These are phyloP conservation scores for Dothidotthia symphoricarpi DNA, from an alignment of 2,329 filamentous ascomycete species.

Conservation along the genomic window DNA sequence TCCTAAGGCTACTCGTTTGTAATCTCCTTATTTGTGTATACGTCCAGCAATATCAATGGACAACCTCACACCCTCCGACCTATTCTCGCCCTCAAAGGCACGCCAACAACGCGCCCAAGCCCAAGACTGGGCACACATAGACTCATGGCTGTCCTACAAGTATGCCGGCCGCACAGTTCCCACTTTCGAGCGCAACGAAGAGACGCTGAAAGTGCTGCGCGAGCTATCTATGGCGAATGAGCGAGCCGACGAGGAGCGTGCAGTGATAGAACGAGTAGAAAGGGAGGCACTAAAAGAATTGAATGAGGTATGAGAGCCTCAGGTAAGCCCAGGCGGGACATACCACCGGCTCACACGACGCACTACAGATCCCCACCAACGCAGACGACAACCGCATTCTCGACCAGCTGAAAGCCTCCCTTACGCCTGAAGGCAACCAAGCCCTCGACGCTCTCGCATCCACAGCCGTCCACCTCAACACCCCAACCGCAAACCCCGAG, in stretches of 20 bases:
- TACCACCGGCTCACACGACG: constrained; percentile 7
- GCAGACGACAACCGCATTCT: constrained; percentile 27
- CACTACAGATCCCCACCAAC: constrained; percentile 17
- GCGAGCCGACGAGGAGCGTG: constrained; percentile 68
- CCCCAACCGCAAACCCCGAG: constrained; percentile 26
- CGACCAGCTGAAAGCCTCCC: constrained; percentile 20
- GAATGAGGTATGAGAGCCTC: constrained; percentile 30
- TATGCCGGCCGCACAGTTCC: constrained; percentile 68
- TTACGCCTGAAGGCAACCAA: constrained; percentile 30
- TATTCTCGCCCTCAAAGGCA: constrained; percentile 62
- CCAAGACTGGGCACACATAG: constrained; percentile 88
- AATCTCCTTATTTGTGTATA: no score
- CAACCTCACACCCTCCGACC: constrained; percentile 43
- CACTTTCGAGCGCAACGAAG: constrained; percentile 79
- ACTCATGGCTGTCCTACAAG: constrained; percentile 70
- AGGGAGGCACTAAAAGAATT: constrained; percentile 59
- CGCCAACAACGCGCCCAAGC: constrained; percentile 77
- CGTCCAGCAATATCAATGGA: constrained; percentile 34
- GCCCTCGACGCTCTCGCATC: constrained; percentile 41
- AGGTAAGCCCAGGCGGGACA: constrained; percentile 3
- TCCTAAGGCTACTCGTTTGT: no score
- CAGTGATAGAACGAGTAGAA: constrained; percentile 59
- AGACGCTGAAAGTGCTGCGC: constrained; percentile 74
- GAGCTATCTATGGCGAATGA: constrained; percentile 75
- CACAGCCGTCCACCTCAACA: constrained; percentile 39